phyloP scores from a whole-genome alignment of 2,329 filamentous ascomycete genomes.

The Fusarium clavum region DNA sequence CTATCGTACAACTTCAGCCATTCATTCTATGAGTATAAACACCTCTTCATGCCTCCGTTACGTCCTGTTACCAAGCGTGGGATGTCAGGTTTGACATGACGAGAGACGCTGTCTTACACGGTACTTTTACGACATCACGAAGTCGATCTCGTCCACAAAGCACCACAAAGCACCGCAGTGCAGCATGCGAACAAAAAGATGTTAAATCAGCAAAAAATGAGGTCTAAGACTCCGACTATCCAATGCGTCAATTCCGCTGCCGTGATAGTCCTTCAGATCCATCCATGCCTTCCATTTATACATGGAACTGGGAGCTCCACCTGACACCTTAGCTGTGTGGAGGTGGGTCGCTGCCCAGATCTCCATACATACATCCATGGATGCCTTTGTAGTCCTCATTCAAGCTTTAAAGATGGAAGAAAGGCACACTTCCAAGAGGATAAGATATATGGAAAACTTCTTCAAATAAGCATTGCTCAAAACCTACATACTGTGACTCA shows the following conservation, averaged over 20 bases:
- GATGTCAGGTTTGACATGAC: neutral
- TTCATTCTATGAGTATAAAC: too few relatives aligned
- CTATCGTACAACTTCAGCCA: too few relatives aligned
- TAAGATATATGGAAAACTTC: neutral
- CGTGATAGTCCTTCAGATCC: neutral
- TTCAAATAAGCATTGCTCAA: neutral
- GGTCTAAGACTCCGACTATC: neutral
- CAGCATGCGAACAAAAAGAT: neutral
- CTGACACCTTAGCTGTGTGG: neutral
- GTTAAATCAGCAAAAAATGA: neutral
- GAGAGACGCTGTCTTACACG: neutral
- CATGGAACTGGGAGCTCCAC: neutral
- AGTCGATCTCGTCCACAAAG: neutral
- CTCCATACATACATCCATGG: neutral
- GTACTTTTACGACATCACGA: neutral
- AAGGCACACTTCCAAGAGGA: fast-evolving
- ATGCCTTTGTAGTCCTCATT: neutral
- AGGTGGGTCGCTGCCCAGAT: neutral
- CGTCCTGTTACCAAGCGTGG: too few relatives aligned
- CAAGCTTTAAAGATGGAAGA: neutral
- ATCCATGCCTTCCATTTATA: neutral
- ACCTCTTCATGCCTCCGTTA: too few relatives aligned
- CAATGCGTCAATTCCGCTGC: neutral
- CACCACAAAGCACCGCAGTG: neutral
- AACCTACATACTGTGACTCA: neutral